Conservation (phyloP, 139 green algal genomes). For the Picochlorum sp. region DNA sequence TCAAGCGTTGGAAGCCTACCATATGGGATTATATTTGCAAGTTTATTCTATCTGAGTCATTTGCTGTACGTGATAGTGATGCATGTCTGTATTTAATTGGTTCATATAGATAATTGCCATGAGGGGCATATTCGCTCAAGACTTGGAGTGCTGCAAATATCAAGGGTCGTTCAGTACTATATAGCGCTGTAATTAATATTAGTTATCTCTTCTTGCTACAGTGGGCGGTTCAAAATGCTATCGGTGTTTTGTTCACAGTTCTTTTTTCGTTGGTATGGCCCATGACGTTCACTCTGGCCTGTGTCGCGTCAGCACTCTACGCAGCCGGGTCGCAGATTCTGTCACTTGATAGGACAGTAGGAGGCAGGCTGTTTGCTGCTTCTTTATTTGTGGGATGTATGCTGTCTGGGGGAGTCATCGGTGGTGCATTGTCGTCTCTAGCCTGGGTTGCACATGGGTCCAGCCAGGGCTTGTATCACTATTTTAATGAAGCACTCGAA, state of each 20-base stretch:
- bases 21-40: not conserved
- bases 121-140: too few species aligned
- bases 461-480: not conserved
- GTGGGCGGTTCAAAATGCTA: constrained; percentile 13
- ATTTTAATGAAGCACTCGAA: not conserved
- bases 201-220: not conserved
- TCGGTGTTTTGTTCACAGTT: constrained; percentile 5
- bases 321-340: constrained; percentile 3
- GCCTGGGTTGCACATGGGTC: constrained; percentile 11
- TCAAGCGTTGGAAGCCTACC: constrained; percentile 3
- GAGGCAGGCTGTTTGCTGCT: constrained; percentile 3
- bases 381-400: constrained; percentile 11
- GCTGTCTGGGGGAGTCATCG: not conserved
- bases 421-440: not conserved
- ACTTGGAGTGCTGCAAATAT: too few species aligned
- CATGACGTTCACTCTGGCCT: constrained; percentile 5
- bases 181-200: too few species aligned
- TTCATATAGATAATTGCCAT: too few species aligned
- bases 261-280: not conserved
- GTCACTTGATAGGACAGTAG: constrained; percentile 11
- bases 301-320: constrained; percentile 1
- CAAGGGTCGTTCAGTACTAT: too few species aligned
- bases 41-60: constrained; percentile 1
- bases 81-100: not conserved
- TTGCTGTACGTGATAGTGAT: constrained; percentile 2